Percentiles rank a stretch among this genome's conserved stretches.
These are phyloP conservation scores for Clarireedia hainanense DNA, from an alignment of 2,329 filamentous ascomycete species.

Conservation along the genomic window DNA sequence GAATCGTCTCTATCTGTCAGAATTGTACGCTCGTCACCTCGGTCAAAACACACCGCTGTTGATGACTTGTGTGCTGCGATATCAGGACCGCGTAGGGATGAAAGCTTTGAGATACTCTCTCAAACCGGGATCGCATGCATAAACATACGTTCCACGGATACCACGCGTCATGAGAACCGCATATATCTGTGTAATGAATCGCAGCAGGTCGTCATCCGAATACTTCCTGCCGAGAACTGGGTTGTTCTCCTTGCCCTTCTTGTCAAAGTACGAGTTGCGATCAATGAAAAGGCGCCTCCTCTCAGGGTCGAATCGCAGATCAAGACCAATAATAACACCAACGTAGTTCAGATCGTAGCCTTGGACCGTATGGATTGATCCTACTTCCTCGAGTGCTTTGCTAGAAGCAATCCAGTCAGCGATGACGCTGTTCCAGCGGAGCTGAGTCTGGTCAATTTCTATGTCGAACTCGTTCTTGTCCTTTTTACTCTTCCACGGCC, in stretches of 20 bases:
- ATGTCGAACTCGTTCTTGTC: slow-evolving; percentile 12
- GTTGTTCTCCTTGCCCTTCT: slow-evolving; percentile 15
- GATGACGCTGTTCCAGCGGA: slow-evolving; percentile 8
- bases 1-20: too few relatives aligned
- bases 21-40: too few relatives aligned
- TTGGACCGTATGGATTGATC: slow-evolving; percentile 13
- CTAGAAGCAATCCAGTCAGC: slow-evolving; percentile 12
- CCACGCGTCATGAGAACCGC: not conserved
- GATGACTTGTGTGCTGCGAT: too few relatives aligned
- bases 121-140: too few relatives aligned
- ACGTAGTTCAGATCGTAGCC: slow-evolving; percentile 14
- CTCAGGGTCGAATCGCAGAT: slow-evolving; percentile 14
- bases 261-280: slow-evolving; percentile 13
- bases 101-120: too few relatives aligned
- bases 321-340: slow-evolving; percentile 13
- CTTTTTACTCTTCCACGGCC: slow-evolving; percentile 7
- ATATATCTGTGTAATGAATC: slow-evolving; percentile 15
- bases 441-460: slow-evolving; percentile 11
- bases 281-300: slow-evolving; percentile 12
- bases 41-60: too few relatives aligned
- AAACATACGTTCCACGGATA: too few relatives aligned
- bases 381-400: slow-evolving; percentile 12
- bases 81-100: too few relatives aligned
- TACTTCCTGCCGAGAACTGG: slow-evolving; percentile 13
- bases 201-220: slow-evolving; percentile 14